Evolutionary conservation across 106 monocot species (phyloP).

Genomic region (Xerophyta viscosa): DNA sequence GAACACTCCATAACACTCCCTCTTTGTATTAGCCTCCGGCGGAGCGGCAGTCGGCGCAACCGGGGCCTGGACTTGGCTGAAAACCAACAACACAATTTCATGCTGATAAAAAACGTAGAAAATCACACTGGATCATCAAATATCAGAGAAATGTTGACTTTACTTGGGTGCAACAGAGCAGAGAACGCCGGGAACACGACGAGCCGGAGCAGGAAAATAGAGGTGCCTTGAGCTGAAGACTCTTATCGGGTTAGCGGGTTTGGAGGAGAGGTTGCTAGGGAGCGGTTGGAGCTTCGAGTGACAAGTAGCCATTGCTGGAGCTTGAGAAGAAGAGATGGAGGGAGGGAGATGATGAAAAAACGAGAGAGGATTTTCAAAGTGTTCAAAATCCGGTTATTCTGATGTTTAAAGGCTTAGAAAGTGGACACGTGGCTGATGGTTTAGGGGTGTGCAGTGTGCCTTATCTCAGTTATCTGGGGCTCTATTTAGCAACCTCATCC

Average conservation of each 20-base stretch:
- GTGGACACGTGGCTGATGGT: no score
- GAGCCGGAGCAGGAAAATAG: not conserved
- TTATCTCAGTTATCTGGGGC: no score
- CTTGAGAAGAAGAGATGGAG: not conserved
- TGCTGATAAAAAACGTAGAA: not conserved
- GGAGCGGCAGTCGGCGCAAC: slow-evolving; percentile 5
- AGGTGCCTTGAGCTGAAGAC: not conserved
- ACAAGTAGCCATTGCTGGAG: slow-evolving; percentile 25
- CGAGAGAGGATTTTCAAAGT: not conserved
- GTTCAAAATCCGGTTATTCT: no score
- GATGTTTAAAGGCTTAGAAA: no score
- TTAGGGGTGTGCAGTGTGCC: no score
- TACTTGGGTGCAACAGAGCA: slow-evolving; percentile 68
- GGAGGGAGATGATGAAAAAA: slow-evolving; percentile 6
- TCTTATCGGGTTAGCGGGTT: slow-evolving; percentile 1
- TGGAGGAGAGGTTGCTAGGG: slow-evolving; percentile 17
- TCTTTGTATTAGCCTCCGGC: slow-evolving; percentile 13
- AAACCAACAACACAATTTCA: not conserved
- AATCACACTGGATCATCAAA: not conserved
- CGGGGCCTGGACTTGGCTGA: slow-evolving; percentile 56
- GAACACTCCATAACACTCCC: slow-evolving; percentile 79
- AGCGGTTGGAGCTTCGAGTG: slow-evolving; percentile 8
- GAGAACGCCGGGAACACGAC: slow-evolving; percentile 12
- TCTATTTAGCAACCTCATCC: no score
- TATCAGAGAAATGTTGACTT: not conserved